phyloP scores from a whole-genome alignment of 225 moss, liverwort and hornwort genomes.

The Rhytidiadelphus loreus region DNA sequence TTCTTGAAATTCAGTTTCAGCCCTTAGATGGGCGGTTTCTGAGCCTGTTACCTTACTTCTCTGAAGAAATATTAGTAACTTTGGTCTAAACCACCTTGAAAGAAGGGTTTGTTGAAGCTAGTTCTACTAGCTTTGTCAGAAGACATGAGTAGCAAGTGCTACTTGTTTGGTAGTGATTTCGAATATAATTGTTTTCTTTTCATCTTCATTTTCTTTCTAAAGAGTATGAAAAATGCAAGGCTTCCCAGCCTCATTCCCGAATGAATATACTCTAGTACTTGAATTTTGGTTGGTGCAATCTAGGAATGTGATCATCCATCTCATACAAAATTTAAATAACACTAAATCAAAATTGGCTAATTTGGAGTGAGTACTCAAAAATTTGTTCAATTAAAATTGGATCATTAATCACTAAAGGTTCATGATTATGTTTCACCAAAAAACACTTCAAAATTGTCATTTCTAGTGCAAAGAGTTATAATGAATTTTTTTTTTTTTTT shows the following conservation, averaged over 20 bases:
- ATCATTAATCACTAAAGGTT: background rate
- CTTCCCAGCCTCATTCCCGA: rapidly evolving
- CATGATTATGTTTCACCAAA: rapidly evolving
- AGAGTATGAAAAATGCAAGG: background rate
- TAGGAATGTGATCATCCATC: background rate
- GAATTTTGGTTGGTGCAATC: background rate
- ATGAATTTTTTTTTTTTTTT: too few relatives aligned
- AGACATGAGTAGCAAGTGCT: background rate
- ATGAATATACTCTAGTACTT: background rate
- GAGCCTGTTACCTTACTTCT: too few relatives aligned
- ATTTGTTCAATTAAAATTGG: background rate
- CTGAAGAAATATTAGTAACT: rapidly evolving
- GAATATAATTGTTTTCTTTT: background rate
- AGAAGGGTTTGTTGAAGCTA: background rate
- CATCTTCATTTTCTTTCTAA: background rate
- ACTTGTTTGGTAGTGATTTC: background rate
- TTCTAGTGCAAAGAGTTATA: too few relatives aligned
- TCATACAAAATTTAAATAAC: background rate
- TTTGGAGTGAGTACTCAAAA: background rate
- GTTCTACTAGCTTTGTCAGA: background rate
- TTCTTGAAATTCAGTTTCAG: too few relatives aligned
- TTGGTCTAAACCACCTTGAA: background rate
- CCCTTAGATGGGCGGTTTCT: too few relatives aligned
- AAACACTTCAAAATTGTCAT: too few relatives aligned
- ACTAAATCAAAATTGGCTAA: background rate